phyloP scores from a whole-genome alignment of 495 filamentous ascomycete species.

The Lepraria neglecta region DNA sequence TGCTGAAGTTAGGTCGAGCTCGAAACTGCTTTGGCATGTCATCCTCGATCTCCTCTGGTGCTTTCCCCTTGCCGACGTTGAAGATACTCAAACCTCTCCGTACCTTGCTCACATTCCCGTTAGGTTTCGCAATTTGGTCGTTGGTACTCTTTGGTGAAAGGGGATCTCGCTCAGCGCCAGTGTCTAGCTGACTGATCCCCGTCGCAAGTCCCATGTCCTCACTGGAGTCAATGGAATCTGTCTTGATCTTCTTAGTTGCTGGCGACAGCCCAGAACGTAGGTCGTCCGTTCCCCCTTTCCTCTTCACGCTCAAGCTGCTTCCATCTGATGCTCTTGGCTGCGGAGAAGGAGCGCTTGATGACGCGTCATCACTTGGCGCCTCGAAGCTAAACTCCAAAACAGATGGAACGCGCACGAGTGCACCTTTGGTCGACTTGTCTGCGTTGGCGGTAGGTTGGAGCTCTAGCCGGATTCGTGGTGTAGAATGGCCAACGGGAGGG shows the following conservation, averaged over 20 bases:
- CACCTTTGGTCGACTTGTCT: conserved; percentile 14
- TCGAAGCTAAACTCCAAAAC: conserved; percentile 23
- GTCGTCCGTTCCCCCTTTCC: conserved; percentile 21
- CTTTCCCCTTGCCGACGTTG: conserved; percentile 22
- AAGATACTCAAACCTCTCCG: conserved; percentile 20
- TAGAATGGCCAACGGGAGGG: conserved; percentile 33
- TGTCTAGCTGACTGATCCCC: conserved; percentile 19
- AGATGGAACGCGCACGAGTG: conserved; percentile 15
- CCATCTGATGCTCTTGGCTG: conserved; percentile 12
- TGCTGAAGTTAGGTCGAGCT: conserved; percentile 17
- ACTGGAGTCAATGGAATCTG: neutral
- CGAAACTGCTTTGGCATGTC: conserved; percentile 17
- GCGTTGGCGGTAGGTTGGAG: conserved; percentile 19
- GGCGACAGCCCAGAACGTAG: conserved; percentile 12
- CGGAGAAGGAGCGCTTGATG: conserved; percentile 1
- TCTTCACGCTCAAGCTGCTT: conserved; percentile 21
- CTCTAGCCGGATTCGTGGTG: conserved; percentile 30
- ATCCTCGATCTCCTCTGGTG: conserved; percentile 13
- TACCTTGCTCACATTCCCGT: conserved; percentile 7
- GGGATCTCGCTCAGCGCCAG: conserved; percentile 3
- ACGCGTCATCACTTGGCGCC: conserved; percentile 16
- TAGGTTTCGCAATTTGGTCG: neutral
- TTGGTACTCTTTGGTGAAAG: conserved; percentile 1
- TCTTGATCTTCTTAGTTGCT: conserved; percentile 23
- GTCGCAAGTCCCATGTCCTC: conserved; percentile 12